Percentiles rank a stretch among this genome's conserved stretches.
Conservation (phyloP, 768 basidiomycete genomes). For the Rhizopogon sp. region DNA sequence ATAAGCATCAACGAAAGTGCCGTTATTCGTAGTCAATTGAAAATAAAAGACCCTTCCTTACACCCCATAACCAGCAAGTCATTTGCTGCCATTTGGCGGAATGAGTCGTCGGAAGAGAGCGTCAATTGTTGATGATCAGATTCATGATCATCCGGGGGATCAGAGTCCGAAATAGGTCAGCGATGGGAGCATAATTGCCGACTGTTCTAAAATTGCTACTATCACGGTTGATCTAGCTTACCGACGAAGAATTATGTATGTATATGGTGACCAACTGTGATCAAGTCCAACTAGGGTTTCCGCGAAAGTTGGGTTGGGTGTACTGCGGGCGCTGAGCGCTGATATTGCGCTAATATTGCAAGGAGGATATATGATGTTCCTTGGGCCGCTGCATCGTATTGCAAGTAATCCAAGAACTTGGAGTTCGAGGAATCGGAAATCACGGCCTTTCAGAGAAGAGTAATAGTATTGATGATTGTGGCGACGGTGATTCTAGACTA, state of each 20-base stretch:
- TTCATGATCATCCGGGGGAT: neutral
- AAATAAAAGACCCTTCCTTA: neutral
- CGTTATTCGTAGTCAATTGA: neutral
- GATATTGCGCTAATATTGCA: neutral
- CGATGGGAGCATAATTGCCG: constrained; percentile 2
- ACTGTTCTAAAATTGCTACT: neutral
- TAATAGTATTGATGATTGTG: neutral
- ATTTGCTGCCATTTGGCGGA: neutral
- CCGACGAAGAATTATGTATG: neutral
- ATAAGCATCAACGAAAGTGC: neutral
- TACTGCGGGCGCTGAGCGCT: neutral
- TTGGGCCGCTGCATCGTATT: neutral
- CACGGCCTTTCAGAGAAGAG: neutral
- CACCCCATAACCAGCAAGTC: neutral
- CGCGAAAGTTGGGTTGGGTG: neutral
- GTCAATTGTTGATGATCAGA: neutral
- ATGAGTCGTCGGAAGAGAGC: neutral
- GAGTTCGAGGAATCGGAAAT: neutral
- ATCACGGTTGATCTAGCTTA: neutral
- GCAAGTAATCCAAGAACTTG: neutral
- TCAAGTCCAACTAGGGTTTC: neutral
- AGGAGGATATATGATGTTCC: neutral
- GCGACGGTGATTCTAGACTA: neutral
- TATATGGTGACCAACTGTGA: neutral
- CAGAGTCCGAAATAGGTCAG: neutral